Base-by-base conservation (phyloP, 2,329 filamentous ascomycete species). In the Colletotrichum simmondsii region DNA sequence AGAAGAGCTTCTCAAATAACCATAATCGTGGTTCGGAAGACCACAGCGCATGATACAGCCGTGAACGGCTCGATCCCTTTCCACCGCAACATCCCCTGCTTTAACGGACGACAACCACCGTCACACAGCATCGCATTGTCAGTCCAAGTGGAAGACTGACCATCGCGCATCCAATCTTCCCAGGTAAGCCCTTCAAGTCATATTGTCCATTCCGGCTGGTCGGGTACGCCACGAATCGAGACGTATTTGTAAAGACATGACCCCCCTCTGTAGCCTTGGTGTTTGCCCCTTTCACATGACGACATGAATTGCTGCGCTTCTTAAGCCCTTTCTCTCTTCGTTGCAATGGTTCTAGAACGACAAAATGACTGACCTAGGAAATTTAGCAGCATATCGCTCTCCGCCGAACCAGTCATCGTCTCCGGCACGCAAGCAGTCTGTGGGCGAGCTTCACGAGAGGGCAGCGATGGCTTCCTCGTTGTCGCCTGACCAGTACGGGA, bases 391-490 rank as follows among this genome's bases (percentile, higher is more conserved):
- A 72, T 84, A 83, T 76, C 81, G 80, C 70, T 82, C 82, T 37
- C 81, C 83, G 70, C 79, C 80, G 60, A 78, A 78, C 57, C 79
- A 79, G 37, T 79, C 79, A 63, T 81, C 80, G 28, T 78, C 80
- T 6, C 76, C 79, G 62, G 79, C 80, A 32, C 77, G 75, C 24
- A 80, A 78, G 60, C 79, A 78, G 16, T 80, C 80, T 7, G 66
- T 81, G 56, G 77, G 79, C 49, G 81, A 79, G 65, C 75, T 79
- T 16, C 79, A 81, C 78, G 80, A 82, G 49, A 68, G 71, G 70
- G 76, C 78, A 68, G 79, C 81, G 64, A 87, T 88, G 82, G 83
- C 85, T 52, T 85, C 87, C n/a, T 86, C 87, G 10, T 75, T 85
- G 58, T 87, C 87, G 60, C 85, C 86, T 30, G 80, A 82, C 54